Conservation (phyloP, 495 filamentous ascomycete genomes). For the Immersiella caudata region DNA sequence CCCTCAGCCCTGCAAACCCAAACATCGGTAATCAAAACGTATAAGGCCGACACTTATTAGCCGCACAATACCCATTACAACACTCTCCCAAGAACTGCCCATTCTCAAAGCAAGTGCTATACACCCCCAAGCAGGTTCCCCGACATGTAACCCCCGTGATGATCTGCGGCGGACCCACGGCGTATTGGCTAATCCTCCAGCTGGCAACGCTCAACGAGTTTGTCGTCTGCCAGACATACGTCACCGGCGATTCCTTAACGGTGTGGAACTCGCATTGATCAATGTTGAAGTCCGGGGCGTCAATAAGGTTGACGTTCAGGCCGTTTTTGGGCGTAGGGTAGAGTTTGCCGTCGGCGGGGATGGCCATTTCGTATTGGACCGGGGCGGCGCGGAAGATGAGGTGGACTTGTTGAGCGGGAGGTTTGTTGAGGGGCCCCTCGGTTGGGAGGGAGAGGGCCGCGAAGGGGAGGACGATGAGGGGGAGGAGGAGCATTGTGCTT, state of each 20-base stretch:
- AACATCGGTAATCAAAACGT: no score
- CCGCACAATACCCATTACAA: conserved; percentile 19
- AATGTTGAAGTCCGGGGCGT: conserved; percentile 20
- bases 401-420: conserved; percentile 5
- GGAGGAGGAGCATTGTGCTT: conserved; percentile 3
- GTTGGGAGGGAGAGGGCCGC: conserved; percentile 17
- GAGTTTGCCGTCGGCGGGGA: conserved; percentile 16
- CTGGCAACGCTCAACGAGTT: not conserved
- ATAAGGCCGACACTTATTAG: conserved; percentile 21
- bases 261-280: conserved; percentile 20
- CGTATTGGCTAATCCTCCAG: conserved; percentile 11
- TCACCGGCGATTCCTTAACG: not conserved
- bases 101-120: conserved; percentile 10
- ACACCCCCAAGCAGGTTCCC: conserved; percentile 10
- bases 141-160: conserved; percentile 8
- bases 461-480: conserved; percentile 3
- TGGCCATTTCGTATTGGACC: conserved; percentile 12
- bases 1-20: no score
- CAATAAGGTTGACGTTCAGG: conserved; percentile 17
- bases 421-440: not conserved
- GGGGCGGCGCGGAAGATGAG: conserved; percentile 18
- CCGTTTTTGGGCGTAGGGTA: conserved; percentile 17
- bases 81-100: conserved; percentile 4
- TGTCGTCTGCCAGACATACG: conserved; percentile 4
- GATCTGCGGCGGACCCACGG: conserved; percentile 17